Conservation (phyloP, 2,329 filamentous ascomycete species). For the Penicillium sp. region DNA sequence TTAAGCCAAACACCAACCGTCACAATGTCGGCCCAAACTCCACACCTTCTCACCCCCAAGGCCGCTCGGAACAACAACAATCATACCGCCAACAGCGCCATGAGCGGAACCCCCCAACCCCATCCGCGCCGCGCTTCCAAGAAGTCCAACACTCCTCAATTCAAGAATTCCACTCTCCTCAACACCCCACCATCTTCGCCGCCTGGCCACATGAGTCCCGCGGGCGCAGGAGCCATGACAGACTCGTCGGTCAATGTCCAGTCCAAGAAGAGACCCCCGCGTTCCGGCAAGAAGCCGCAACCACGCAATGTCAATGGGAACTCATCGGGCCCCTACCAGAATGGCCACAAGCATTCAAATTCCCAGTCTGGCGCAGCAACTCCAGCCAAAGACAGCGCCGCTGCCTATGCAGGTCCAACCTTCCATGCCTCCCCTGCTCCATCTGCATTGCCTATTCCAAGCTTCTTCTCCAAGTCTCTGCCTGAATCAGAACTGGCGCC, state of each 20-base stretch:
- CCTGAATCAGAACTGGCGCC: slow-evolving; percentile 52
- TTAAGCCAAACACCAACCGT: slow-evolving; percentile 37
- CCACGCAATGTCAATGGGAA: slow-evolving; percentile 20
- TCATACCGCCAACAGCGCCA: background rate
- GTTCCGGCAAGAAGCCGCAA: slow-evolving; percentile 33
- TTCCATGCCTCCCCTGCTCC: slow-evolving; percentile 94
- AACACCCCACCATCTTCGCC: slow-evolving; percentile 35
- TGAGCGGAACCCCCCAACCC: no score
- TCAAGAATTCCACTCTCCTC: slow-evolving; percentile 24
- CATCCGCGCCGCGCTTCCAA: slow-evolving; percentile 29
- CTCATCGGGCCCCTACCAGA: slow-evolving; percentile 20
- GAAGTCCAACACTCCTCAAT: slow-evolving; percentile 29
- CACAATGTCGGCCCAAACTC: slow-evolving; percentile 42
- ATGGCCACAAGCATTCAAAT: slow-evolving; percentile 25
- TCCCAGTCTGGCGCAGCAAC: slow-evolving; percentile 39
- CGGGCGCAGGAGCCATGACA: slow-evolving; percentile 23
- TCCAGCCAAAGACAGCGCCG: slow-evolving; percentile 31
- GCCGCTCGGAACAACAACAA: slow-evolving; percentile 28
- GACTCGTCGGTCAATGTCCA: slow-evolving; percentile 27
- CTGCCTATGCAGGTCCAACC: slow-evolving; percentile 75
- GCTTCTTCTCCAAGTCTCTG: slow-evolving; percentile 72
- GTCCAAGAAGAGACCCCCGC: slow-evolving; percentile 33
- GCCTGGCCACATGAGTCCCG: slow-evolving; percentile 29
- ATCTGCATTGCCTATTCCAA: slow-evolving; percentile 82
- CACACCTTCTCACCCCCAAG: slow-evolving; percentile 36